A percentile compares a stretch with the other conserved stretches of the same genome.
Conservation (phyloP, 139 green algal genomes). For the Monoraphidium neglectum region DNA sequence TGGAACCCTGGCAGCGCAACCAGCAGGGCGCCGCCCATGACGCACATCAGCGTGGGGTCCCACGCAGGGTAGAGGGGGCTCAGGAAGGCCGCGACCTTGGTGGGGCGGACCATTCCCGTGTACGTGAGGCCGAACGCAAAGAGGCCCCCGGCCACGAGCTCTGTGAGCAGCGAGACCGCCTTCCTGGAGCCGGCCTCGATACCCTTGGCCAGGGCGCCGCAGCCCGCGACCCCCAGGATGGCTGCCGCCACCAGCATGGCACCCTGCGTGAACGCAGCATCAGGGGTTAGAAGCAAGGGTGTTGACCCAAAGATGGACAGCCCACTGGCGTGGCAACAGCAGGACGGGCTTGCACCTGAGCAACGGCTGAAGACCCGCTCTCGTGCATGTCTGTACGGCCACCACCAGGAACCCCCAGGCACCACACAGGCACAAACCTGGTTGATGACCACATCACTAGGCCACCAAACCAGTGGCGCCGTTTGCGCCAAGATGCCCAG, state of each 20-base stretch:
- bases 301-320: too few relatives aligned
- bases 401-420: too few relatives aligned
- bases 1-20: constrained; percentile 50
- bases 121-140: constrained; percentile 73
- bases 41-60: constrained; percentile 69
- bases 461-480: neutral
- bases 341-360: too few relatives aligned
- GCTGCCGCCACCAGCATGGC: constrained; percentile 9
- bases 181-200: neutral
- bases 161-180: constrained; percentile 17
- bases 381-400: too few relatives aligned
- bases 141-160: constrained; percentile 50
- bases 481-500: constrained; percentile 17
- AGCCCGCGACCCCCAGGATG: constrained; percentile 20
- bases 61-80: constrained; percentile 31
- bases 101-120: constrained; percentile 70
- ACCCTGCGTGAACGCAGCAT: too few relatives aligned
- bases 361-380: too few relatives aligned
- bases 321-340: too few relatives aligned
- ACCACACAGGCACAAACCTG: too few relatives aligned
- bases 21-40: constrained; percentile 79
- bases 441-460: constrained; percentile 2
- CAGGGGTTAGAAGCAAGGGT: too few relatives aligned
- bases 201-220: neutral
- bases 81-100: constrained; percentile 65